Percentiles rank a stretch among this genome's conserved stretches.
phyloP scores from a whole-genome alignment of 148 eudicot genomes.

The Rhododendron williamsianum region DNA sequence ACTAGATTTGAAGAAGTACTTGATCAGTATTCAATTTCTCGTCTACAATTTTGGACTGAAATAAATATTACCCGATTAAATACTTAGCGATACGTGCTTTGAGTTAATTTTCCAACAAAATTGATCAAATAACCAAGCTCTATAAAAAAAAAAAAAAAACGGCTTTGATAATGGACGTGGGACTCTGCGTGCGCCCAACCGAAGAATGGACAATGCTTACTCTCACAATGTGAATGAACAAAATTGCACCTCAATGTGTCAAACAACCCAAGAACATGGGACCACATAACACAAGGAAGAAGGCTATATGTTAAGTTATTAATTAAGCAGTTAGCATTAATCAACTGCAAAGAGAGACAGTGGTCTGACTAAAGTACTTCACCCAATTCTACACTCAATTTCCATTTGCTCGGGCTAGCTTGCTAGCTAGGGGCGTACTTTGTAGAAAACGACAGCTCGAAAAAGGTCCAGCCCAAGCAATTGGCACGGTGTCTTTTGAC shows the following conservation, averaged over 20 bases:
- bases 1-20: neutral
- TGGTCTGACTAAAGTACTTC: neutral
- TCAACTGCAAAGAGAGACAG: neutral
- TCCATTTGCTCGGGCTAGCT: neutral
- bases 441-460: neutral
- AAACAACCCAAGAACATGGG: neutral
- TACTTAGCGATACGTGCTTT: neutral
- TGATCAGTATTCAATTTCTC: neutral
- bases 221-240: neutral
- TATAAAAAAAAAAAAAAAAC: no score
- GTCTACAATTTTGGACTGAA: no score
- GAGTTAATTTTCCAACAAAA: neutral
- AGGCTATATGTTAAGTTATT: neutral
- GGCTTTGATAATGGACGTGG: no score
- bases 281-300: neutral
- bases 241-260: neutral
- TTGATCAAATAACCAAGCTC: neutral
- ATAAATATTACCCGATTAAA: no score
- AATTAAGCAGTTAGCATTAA: neutral
- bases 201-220: neutral
- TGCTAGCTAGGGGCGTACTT: neutral
- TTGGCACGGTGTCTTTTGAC: neutral
- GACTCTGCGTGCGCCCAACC: neutral
- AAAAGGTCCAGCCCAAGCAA: neutral
- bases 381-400: neutral